A percentile compares a stretch with the other conserved stretches of the same genome.
phyloP scores from a whole-genome alignment of 140 eudicot species.

The Ambrosia hybrid region DNA sequence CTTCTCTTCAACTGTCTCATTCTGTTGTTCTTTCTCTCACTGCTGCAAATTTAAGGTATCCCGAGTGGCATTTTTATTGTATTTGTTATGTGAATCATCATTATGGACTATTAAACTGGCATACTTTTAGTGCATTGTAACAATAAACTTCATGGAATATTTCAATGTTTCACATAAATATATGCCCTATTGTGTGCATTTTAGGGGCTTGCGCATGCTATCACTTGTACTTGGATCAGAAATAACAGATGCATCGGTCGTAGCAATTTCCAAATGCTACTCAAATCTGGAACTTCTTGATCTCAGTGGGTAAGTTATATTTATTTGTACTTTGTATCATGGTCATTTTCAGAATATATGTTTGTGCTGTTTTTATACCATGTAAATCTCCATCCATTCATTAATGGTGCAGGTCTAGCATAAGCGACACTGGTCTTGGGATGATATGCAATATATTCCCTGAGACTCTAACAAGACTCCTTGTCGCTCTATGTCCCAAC shows the following conservation, averaged over 20 bases:
- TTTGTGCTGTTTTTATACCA: neutral
- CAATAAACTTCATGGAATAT: conserved; percentile 4
- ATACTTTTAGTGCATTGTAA: neutral
- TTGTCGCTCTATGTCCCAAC: conserved; percentile 87
- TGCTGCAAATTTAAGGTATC: conserved; percentile 85
- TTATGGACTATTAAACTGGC: neutral
- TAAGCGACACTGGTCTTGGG: conserved; percentile 95
- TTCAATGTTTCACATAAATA: neutral
- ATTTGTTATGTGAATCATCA: neutral
- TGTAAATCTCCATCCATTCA: neutral
- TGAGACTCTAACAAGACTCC: conserved; percentile 74
- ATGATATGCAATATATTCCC: conserved; percentile 93
- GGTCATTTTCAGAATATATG: neutral
- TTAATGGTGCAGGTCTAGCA: conserved; percentile 70
- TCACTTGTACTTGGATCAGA: conserved; percentile 92
- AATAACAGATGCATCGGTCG: conserved; percentile 95
- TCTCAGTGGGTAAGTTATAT: conserved; percentile 81
- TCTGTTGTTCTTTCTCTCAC: conserved; percentile 83
- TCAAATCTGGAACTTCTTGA: conserved; percentile 86
- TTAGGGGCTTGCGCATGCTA: conserved; percentile 92
- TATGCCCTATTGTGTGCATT: neutral
- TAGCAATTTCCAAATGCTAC: conserved; percentile 79
- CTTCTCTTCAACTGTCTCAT: conserved; percentile 70
- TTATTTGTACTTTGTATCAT: neutral
- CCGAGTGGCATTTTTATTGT: conserved; percentile 6